phyloP scores from a whole-genome alignment of 2,329 filamentous ascomycete genomes.

The Emmonsiellopsis sp. region DNA sequence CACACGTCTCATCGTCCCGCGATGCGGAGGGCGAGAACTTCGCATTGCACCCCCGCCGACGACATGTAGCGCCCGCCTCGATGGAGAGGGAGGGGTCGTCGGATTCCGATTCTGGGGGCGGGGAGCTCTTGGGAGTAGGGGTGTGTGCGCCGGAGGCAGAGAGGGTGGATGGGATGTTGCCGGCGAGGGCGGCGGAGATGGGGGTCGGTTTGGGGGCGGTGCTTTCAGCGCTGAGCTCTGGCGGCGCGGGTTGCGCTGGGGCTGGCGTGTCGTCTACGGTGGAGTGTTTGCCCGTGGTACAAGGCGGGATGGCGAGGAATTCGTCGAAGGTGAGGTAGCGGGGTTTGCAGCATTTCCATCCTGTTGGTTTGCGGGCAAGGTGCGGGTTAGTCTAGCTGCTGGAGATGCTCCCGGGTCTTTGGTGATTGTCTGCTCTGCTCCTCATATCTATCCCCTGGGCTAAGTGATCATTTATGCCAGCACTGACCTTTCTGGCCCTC shows the following conservation, averaged over 20 bases:
- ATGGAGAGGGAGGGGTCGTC: constrained; percentile 71
- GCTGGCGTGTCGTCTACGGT: constrained; percentile 65
- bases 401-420: not conserved
- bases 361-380: constrained; percentile 36
- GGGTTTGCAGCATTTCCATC: constrained; percentile 98
- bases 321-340: constrained; percentile 96
- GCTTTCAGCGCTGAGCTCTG: constrained; percentile 8
- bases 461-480: not conserved
- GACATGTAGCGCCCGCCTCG: constrained; percentile 64
- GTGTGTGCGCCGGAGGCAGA: constrained; percentile 22
- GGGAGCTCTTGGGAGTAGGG: constrained; percentile 32
- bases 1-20: constrained; percentile 65
- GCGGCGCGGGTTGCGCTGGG: constrained; percentile 31
- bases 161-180: constrained; percentile 18
- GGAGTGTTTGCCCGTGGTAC: constrained; percentile 86
- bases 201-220: constrained; percentile 12
- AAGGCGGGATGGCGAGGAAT: constrained; percentile 86
- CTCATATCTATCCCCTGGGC: not conserved
- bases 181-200: constrained; percentile 14
- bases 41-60: constrained; percentile 63
- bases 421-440: not conserved
- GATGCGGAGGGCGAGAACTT: constrained; percentile 51
- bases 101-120: constrained; percentile 68
- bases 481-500: constrained; percentile 91
- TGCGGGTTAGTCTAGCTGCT: too few relatives aligned